Evolutionary conservation across 495 filamentous ascomycete species (phyloP).

Genomic region (Aspergillus mulundensis): DNA sequence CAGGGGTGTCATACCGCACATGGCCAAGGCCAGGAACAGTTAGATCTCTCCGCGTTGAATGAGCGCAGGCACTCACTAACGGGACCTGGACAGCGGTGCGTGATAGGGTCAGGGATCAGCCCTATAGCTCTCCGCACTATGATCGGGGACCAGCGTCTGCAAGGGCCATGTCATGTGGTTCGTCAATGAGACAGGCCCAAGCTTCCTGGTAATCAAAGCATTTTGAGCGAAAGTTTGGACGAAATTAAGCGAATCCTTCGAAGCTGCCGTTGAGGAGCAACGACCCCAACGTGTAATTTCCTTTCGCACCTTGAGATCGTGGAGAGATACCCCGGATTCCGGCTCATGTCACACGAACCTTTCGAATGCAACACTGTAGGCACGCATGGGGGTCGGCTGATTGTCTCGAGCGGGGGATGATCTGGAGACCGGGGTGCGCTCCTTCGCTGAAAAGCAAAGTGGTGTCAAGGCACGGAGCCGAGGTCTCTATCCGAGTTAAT

Average conservation of each 20-base stretch:
- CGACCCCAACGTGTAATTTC: too few species aligned
- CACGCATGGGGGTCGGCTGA: neutral
- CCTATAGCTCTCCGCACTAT: conserved; percentile 3
- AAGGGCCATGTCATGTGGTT: conserved; percentile 1
- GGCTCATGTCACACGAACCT: neutral
- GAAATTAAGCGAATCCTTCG: neutral
- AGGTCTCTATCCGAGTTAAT: neutral
- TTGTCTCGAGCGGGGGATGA: neutral
- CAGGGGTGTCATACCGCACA: neutral
- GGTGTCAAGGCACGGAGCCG: neutral
- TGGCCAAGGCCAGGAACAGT: neutral
- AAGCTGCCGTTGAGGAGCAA: neutral
- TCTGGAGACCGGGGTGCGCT: neutral
- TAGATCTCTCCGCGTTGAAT: neutral
- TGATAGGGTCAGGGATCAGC: neutral
- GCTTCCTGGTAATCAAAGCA: neutral
- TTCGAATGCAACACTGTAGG: neutral
- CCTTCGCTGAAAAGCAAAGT: neutral
- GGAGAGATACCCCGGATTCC: neutral
- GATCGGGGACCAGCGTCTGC: neutral
- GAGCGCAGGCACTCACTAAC: neutral
- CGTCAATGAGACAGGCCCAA: neutral
- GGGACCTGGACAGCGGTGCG: neutral
- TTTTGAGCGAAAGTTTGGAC: conserved; percentile 3
- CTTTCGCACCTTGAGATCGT: neutral